Percentiles rank a stretch among this genome's conserved stretches.
phyloP scores from a whole-genome alignment of 495 filamentous ascomycete genomes.

The Jackrogersella minutella region DNA sequence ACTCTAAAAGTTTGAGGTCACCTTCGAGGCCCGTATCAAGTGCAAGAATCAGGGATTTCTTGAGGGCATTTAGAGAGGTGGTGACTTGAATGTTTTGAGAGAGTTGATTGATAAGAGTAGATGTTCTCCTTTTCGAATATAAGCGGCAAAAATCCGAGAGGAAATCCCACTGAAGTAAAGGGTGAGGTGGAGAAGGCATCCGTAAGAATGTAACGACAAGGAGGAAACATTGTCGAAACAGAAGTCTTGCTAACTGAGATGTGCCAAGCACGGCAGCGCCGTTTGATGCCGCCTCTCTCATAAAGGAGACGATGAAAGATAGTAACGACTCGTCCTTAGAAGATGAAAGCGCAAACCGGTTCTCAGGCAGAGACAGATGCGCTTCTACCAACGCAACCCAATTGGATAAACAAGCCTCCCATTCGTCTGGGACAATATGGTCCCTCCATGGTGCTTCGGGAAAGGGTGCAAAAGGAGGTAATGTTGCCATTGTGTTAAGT shows the following conservation, averaged over 20 bases:
- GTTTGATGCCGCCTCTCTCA: conserved; percentile 56
- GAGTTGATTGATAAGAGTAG: conserved; percentile 35
- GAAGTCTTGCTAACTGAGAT: conserved; percentile 54
- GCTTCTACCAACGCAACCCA: conserved; percentile 73
- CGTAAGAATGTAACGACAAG: conserved; percentile 61
- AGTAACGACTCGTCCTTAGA: conserved; percentile 62
- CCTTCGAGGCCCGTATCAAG: conserved; percentile 62
- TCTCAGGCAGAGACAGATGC: conserved; percentile 65
- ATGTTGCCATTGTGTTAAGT: conserved; percentile 31
- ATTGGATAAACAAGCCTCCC: conserved; percentile 79
- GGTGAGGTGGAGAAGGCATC: conserved; percentile 50
- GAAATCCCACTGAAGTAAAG: conserved; percentile 64
- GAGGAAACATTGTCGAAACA: conserved; percentile 70
- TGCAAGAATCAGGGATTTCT: conserved; percentile 54
- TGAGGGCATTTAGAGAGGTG: conserved; percentile 48
- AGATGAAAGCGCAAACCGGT: conserved; percentile 60
- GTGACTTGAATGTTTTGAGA: conserved; percentile 49
- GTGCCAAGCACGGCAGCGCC: conserved; percentile 53
- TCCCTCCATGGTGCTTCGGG: conserved; percentile 73
- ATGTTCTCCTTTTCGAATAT: conserved; percentile 61
- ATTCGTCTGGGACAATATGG: conserved; percentile 72
- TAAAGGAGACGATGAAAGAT: conserved; percentile 69
- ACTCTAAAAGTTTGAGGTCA: conserved; percentile 57
- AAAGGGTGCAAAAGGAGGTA: conserved; percentile 78
- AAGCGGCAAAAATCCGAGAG: conserved; percentile 63